Base-by-base conservation (phyloP, 345 rosid genomes). In the Kandelia obovata region DNA sequence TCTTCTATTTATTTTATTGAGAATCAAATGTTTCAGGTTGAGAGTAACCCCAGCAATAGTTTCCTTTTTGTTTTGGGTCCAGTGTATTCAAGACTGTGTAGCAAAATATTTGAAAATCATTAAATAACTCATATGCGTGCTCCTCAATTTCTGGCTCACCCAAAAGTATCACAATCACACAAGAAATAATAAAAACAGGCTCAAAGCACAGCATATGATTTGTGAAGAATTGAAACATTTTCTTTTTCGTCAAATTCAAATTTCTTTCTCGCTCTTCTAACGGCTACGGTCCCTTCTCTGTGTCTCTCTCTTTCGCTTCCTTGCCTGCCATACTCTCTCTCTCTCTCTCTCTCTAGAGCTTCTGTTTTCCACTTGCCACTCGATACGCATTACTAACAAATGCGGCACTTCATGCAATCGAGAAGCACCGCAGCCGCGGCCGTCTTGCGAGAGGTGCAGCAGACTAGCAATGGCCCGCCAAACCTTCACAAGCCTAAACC, bases 331-430 rank as follows among this genome's bases (percentile, higher is more conserved):
- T 1, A 64, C 27, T 56, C 27, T 66, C 59, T 4, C 67, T 39
- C 67, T 39, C 61, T 61, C 71, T 70, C 27, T 34, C 30, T 30
- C 59, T 27, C 35, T 31, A 19, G 10, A 27, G 30, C 5, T 62
- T n/a, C 57, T 11, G 11, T 25, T 34, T 34, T 34, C 37, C 37
- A 34, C 9, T 7, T 34, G 9, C 37, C 37, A 7, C 37, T 34
- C 37, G 37, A 34, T 34, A 1, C 9, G 6, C 37, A 34, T 34
- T 34, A 34, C 37, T 6, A 6, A 47, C 66, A 27, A 32, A 92
- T 90, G 97, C 89, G 85, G 86, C 85, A 87, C 68, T 89, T 79
- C 62, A 85, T 89, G 96, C 79, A 75, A 65, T 92, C 98, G 61
- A 85, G 86, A 78, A 87, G 80, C 83, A 47, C 37, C 9, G 37